Evolutionary conservation across 2,329 filamentous ascomycete genomes (phyloP).

Genomic region (Phoma sp.): DNA sequence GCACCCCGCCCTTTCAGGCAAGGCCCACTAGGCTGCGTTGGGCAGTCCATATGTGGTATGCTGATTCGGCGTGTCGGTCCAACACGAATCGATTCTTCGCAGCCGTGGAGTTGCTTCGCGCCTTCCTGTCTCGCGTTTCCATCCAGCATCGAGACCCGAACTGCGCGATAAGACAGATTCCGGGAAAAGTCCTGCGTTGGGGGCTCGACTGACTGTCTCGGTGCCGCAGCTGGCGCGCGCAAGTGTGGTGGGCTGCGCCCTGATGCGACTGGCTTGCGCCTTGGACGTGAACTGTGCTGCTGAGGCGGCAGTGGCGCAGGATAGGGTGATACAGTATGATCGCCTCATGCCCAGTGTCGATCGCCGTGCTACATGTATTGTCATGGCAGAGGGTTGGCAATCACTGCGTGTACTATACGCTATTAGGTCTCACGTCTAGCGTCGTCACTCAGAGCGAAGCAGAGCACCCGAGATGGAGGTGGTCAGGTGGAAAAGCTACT

Average conservation of each 20-base stretch:
- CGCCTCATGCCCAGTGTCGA: constrained; percentile 5
- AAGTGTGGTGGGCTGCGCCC: neutral
- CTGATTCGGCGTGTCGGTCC: neutral
- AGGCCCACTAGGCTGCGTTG: neutral
- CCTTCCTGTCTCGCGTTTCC: neutral
- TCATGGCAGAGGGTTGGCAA: too few relatives aligned
- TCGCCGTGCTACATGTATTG: neutral
- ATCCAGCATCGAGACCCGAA: neutral
- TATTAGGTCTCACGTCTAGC: too few relatives aligned
- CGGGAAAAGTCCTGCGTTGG: neutral
- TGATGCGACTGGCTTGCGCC: neutral
- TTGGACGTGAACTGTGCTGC: neutral
- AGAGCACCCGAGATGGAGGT: neutral
- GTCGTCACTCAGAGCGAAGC: neutral
- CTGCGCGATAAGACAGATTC: neutral
- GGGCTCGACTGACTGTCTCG: neutral
- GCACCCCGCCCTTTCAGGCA: constrained; percentile 5
- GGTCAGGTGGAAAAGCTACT: neutral
- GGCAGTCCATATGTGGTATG: constrained; percentile 6
- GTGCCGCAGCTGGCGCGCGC: neutral
- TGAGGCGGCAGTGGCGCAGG: constrained; percentile 16
- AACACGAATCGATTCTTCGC: neutral
- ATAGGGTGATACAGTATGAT: neutral
- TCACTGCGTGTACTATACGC: too few relatives aligned
- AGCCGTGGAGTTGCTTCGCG: neutral